Evolutionary conservation across 2,329 filamentous ascomycete species (phyloP), one percentile per base, ranked within the genome.

Genomic region (Colletotrichum sp.): DNA sequence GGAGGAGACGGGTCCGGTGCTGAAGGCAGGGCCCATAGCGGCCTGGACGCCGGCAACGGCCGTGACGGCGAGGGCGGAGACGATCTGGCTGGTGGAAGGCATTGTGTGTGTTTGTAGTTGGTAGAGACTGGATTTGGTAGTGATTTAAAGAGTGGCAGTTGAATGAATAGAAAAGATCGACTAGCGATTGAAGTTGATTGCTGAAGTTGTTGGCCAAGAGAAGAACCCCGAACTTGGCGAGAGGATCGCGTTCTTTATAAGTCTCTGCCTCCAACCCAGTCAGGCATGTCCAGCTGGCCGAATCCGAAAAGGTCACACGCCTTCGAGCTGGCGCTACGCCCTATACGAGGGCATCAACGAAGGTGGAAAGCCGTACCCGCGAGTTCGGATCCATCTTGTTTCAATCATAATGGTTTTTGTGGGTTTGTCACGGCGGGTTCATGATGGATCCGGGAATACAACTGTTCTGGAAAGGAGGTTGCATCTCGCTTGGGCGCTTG

Each of bases 1-100:
- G 48, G 78, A 76, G 6, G 84, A 78, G 30, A 85, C 84, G 6
- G 87, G 86, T 0, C 87, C 87, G 9, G 86, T 87, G 77, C 85
- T 86, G 71, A 88, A 87, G 60, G 83, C 79, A 70, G 84, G 79
- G 70, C 85, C 83, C 78, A 84, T 80, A 21, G 82, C 83, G 8
- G 83, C 81, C 71, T 74, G 72, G 36, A 74, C 72, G 67, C 72
- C 67, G 72, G 36, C 60, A 55, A 43, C 48, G 60, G 72, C 72
- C 21, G 60, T 61, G 13, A 71, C 67, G 36, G 61, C 72, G 7
- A 74, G 61, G 38, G 67, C 67, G 48, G 72, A 74, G 60, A 74
- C 48, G 15, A 74, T 24, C 67, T 74, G 72, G 36, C 18, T 66
- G 34, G 72, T 66, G 34, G 72, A 74, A 71, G 71, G 71, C 71